A percentile compares a stretch with the other conserved stretches of the same genome.
Conservation (phyloP, 495 filamentous ascomycete species). For the Penicillium salamii region DNA sequence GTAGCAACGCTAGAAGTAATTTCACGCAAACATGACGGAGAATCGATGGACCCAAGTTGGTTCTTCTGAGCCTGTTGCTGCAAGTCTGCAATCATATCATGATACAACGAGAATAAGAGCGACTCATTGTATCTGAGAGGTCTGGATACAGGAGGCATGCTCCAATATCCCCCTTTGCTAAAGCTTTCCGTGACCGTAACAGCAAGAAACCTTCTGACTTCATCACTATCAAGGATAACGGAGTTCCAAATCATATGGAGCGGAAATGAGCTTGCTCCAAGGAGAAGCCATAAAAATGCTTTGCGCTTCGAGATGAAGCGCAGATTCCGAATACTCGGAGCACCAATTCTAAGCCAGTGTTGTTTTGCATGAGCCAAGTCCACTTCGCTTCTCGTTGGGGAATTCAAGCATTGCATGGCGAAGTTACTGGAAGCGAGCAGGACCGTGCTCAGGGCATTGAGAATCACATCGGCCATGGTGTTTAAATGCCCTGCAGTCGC, state of each 20-base stretch:
- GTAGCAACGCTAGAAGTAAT: too few relatives aligned
- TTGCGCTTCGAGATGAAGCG: slow-evolving; percentile 10
- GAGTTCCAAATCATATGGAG: slow-evolving; percentile 20
- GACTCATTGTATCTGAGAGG: too few relatives aligned
- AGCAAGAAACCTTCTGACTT: too few relatives aligned
- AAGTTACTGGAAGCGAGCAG: slow-evolving; percentile 21
- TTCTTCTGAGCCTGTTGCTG: too few relatives aligned
- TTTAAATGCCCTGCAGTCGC: neutral
- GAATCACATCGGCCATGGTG: slow-evolving; percentile 6
- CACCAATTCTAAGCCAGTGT: slow-evolving; percentile 39
- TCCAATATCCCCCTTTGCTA: too few relatives aligned
- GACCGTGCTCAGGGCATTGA: slow-evolving; percentile 18
- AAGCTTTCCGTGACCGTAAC: too few relatives aligned
- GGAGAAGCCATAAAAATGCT: slow-evolving; percentile 10
- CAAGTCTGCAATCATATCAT: too few relatives aligned
- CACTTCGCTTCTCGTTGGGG: slow-evolving; percentile 23
- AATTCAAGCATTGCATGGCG: slow-evolving; percentile 39
- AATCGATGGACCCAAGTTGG: too few relatives aligned
- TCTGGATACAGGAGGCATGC: too few relatives aligned
- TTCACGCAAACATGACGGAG: too few relatives aligned
- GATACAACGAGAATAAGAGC: too few relatives aligned
- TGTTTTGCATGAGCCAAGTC: slow-evolving; percentile 9
- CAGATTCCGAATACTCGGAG: slow-evolving; percentile 38
- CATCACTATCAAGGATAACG: slow-evolving; percentile 4
- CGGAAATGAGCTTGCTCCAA: slow-evolving; percentile 17